Evolutionary conservation across 1,284 basidiomycete genomes (phyloP), one percentile per base, ranked within the genome.

Genomic region (Cutaneotrichosporon cavernicola): DNA sequence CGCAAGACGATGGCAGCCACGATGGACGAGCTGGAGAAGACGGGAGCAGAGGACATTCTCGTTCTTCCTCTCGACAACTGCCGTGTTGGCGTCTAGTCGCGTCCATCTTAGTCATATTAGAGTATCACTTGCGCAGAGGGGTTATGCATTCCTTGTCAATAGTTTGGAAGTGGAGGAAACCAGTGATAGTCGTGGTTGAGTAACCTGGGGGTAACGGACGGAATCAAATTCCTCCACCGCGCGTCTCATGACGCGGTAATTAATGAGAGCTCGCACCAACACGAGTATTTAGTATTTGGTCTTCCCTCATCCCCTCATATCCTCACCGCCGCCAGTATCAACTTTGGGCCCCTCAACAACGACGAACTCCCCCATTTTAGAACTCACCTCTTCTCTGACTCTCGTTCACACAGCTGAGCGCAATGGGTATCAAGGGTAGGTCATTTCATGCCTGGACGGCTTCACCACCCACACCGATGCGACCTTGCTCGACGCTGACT

Each of bases 11-110:
- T 88, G n/a, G 96, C 96, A 2, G 84, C 84, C 40, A 86, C 89
- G n/a, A 98, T 99, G 96, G 96, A 99, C 77, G 83, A 87, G 62
- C 82, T 99, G 59, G 88, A 90, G 67, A 84, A 81, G 50, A 85
- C 88, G 56, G 96, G 96, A 22, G 96, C 96, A 0, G 87, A 90
- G 77, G 96, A 99, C 78, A 87, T 98, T 58, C 81, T 98, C 69
- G 88, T 96, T 64, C 89, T 97, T 73, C 90, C 88, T 68, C 82
- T 99, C 70, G 89, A 93, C 78, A 98, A 98, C 79, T 98, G 94
- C 82, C 87, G 95, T 81, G 94, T 97, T 46, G 95, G 84, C 50
- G 73, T 80, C 11, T 77, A 74, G 66, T 14, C 30, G 43, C 2
- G 26, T 34, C 5, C 8, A 18, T 31, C 51, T 53, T 32, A 18